phyloP scores from a whole-genome alignment of 2,329 filamentous ascomycete species.

The Monosporascus cannonballus region DNA sequence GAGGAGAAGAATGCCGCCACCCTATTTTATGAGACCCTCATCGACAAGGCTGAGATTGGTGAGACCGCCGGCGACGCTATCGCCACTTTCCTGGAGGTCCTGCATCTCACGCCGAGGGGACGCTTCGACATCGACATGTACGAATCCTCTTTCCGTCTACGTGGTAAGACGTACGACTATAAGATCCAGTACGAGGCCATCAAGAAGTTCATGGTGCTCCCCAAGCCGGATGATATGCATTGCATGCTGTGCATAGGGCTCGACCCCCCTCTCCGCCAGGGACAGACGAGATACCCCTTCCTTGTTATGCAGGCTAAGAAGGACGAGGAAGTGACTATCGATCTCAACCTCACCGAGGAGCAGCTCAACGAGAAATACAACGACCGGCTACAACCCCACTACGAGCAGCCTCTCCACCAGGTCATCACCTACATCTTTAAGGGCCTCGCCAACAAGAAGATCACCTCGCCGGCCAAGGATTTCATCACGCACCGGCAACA shows the following conservation, averaged over 20 bases:
- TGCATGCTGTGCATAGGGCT: conserved; percentile 91
- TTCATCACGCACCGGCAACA: conserved; percentile 92
- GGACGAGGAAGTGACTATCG: conserved; percentile 93
- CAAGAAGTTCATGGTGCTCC: conserved; percentile 98
- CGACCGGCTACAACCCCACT: conserved; percentile 80
- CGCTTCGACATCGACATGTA: conserved; percentile 99
- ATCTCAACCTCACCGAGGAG: conserved; percentile 92
- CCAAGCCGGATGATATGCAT: conserved; percentile 97
- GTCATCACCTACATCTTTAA: conserved; percentile 95
- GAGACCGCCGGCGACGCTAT: conserved; percentile 98
- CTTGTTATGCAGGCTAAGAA: conserved; percentile 99
- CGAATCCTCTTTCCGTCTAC: conserved; percentile 91
- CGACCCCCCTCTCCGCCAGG: conserved; percentile 90
- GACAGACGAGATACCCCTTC: conserved; percentile 96
- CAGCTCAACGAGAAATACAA: conserved; percentile 79
- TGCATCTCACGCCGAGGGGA: conserved; percentile 96
- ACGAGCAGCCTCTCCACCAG: conserved; percentile 88
- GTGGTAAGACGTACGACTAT: conserved; percentile 99
- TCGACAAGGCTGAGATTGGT: conserved; percentile 98
- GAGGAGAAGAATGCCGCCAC: conserved; percentile 94
- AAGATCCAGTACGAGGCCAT: conserved; percentile 98
- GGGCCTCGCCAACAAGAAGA: conserved; percentile 89
- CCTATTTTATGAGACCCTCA: conserved; percentile 95
- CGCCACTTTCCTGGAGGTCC: conserved; percentile 91
- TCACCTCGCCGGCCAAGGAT: conserved; percentile 88